Percentiles rank a stretch among this genome's conserved stretches.
These are phyloP conservation scores for Klebsormidium nitens DNA, from an alignment of 139 green algal genomes.

Conservation along the genomic window DNA sequence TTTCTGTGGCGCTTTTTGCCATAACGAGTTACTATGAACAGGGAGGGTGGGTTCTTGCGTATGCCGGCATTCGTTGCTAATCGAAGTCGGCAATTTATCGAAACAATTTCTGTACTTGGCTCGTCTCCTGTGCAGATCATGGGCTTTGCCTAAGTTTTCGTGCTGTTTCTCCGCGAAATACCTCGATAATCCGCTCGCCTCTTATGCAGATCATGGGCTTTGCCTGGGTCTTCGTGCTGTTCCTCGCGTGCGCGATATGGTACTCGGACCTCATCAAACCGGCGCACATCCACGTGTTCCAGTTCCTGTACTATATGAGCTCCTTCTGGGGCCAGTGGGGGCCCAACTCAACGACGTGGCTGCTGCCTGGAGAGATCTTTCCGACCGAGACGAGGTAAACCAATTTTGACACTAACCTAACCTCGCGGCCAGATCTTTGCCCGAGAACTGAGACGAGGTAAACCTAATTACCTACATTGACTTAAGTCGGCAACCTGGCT, in stretches of 20 bases:
- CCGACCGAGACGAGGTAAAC: conserved; percentile 66
- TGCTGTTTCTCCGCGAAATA: conserved; percentile 66
- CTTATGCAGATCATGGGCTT: conserved; percentile 57
- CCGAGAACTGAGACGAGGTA: too few relatives aligned
- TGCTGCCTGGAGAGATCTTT: conserved; percentile 58
- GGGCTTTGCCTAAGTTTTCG: conserved; percentile 52
- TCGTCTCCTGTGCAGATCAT: conserved; percentile 47
- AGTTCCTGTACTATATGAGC: conserved; percentile 72
- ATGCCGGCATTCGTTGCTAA: too few relatives aligned
- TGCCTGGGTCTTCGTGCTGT: conserved; percentile 52
- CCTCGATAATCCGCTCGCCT: too few relatives aligned
- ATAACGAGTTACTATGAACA: too few relatives aligned
- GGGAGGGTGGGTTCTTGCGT: too few relatives aligned
- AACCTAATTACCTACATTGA: too few relatives aligned
- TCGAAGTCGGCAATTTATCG: too few relatives aligned
- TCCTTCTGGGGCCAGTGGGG: conserved; percentile 70
- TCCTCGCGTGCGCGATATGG: conserved; percentile 50
- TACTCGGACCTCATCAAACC: conserved; percentile 44
- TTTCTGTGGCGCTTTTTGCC: too few relatives aligned
- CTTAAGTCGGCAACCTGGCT: too few relatives aligned
- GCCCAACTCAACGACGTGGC: conserved; percentile 50
- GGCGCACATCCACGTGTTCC: conserved; percentile 46
- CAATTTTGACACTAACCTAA: too few relatives aligned
- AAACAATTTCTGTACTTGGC: too few relatives aligned
- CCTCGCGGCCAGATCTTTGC: too few relatives aligned